A percentile compares a stretch with the other conserved stretches of the same genome.
Evolutionary conservation across 176 grass and related monocot species (phyloP).

Genomic region (Avena insularis): DNA sequence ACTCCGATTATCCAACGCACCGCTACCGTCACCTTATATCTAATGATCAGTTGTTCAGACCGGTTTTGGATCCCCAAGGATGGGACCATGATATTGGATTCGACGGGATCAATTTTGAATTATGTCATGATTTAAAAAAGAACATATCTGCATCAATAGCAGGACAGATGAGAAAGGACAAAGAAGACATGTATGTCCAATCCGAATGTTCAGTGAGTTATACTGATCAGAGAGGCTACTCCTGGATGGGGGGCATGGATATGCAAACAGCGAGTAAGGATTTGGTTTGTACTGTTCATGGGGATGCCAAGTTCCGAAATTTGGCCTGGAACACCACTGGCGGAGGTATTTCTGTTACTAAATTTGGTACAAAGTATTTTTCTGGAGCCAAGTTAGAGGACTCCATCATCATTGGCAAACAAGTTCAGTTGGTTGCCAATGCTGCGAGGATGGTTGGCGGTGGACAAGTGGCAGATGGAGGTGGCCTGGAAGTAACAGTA

Average conservation of each 20-base stretch:
- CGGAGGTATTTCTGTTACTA: slow-evolving; percentile 75
- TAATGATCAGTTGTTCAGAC: slow-evolving; percentile 70
- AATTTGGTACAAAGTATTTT: slow-evolving; percentile 75
- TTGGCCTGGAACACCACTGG: slow-evolving; percentile 65
- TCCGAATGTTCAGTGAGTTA: slow-evolving; percentile 76
- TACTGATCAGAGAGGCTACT: slow-evolving; percentile 42
- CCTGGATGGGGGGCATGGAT: slow-evolving; percentile 59
- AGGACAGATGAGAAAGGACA: slow-evolving; percentile 93
- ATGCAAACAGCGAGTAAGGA: slow-evolving; percentile 79
- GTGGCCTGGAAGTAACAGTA: slow-evolving; percentile 64
- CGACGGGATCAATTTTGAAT: slow-evolving; percentile 86
- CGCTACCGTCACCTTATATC: slow-evolving; percentile 72
- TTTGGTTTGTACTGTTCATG: slow-evolving; percentile 72
- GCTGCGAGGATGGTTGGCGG: slow-evolving; percentile 64
- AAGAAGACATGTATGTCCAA: slow-evolving; percentile 79
- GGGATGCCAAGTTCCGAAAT: slow-evolving; percentile 63
- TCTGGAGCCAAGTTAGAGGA: slow-evolving; percentile 79
- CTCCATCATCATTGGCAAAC: slow-evolving; percentile 55
- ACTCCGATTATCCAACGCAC: slow-evolving; percentile 64
- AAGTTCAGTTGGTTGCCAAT: slow-evolving; percentile 50
- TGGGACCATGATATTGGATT: slow-evolving; percentile 98
- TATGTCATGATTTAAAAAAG: slow-evolving; percentile 49
- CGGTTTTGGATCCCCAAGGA: slow-evolving; percentile 92
- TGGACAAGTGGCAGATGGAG: slow-evolving; percentile 77
- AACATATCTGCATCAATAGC: slow-evolving; percentile 59